A percentile compares a stretch with the other conserved stretches of the same genome.
These are phyloP conservation scores for Chalaropsis thielavioides DNA, from an alignment of 2,329 filamentous ascomycete species.

Conservation along the genomic window DNA sequence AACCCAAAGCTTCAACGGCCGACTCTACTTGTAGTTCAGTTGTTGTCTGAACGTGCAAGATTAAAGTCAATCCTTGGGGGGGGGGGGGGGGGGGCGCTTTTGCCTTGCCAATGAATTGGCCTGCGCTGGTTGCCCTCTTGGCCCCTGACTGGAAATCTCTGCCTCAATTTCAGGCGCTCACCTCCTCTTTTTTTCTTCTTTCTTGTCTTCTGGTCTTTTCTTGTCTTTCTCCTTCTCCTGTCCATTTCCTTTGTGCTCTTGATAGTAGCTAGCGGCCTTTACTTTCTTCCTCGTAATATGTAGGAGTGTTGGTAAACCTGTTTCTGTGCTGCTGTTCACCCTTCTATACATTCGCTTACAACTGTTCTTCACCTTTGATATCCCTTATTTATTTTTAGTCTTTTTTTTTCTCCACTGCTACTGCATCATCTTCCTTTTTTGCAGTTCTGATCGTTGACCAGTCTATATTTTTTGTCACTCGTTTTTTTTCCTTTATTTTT, in stretches of 20 bases:
- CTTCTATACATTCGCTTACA: conserved; percentile 5
- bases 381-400: conserved; percentile 5
- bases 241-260: neutral
- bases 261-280: neutral
- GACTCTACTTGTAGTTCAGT: neutral
- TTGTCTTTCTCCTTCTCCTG: neutral
- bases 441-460: neutral
- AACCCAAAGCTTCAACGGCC: neutral
- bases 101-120: neutral
- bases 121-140: neutral
- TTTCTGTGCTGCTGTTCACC: neutral
- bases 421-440: neutral
- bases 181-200: conserved; percentile 2
- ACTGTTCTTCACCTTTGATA: neutral
- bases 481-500: neutral
- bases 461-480: neutral
- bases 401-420: neutral
- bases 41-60: neutral
- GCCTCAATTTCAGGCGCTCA: neutral
- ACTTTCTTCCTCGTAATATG: neutral
- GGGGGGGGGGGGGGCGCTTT: neutral
- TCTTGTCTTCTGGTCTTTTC: no score
- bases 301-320: neutral
- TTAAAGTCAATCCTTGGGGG: neutral
- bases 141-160: neutral